phyloP scores from a whole-genome alignment of 768 basidiomycete species.

The Baorangia bicolor region DNA sequence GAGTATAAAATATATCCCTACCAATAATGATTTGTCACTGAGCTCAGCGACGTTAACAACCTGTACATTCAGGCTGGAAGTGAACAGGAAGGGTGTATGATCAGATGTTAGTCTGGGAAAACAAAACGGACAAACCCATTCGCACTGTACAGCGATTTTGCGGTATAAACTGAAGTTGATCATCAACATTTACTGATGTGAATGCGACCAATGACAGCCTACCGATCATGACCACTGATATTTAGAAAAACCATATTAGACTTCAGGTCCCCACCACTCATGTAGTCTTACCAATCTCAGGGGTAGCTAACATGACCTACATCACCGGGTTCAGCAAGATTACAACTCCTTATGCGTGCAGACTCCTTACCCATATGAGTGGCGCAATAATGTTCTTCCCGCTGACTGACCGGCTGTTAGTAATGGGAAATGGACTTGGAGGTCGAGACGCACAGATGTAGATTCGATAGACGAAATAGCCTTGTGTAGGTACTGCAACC shows the following conservation, averaged over 20 bases:
- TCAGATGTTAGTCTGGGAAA: background rate
- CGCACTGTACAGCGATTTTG: background rate
- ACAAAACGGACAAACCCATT: constrained; percentile 3
- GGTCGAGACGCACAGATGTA: constrained; percentile 4
- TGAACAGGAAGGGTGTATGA: background rate
- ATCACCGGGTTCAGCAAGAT: background rate
- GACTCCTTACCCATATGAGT: constrained; percentile 8
- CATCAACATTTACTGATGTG: background rate
- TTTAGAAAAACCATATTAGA: background rate
- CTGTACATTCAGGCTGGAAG: background rate
- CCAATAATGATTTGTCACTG: background rate
- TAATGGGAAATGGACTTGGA: background rate
- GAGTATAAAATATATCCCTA: background rate
- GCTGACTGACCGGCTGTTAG: constrained; percentile 1
- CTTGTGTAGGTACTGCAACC: constrained; percentile 4
- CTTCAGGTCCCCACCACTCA: no score
- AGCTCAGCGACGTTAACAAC: background rate
- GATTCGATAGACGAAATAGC: constrained; percentile 14
- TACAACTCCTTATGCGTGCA: background rate
- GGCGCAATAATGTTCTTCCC: constrained; percentile 1
- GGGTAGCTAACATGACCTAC: constrained; percentile 1
- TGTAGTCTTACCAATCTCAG: constrained; percentile 9
- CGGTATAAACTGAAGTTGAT: constrained; percentile 1
- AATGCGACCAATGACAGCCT: background rate
- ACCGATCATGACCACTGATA: constrained; percentile 3